These are phyloP conservation scores for Backusella circina DNA, from an alignment of 192 early-diverging fungal genomes.

Conservation along the genomic window DNA sequence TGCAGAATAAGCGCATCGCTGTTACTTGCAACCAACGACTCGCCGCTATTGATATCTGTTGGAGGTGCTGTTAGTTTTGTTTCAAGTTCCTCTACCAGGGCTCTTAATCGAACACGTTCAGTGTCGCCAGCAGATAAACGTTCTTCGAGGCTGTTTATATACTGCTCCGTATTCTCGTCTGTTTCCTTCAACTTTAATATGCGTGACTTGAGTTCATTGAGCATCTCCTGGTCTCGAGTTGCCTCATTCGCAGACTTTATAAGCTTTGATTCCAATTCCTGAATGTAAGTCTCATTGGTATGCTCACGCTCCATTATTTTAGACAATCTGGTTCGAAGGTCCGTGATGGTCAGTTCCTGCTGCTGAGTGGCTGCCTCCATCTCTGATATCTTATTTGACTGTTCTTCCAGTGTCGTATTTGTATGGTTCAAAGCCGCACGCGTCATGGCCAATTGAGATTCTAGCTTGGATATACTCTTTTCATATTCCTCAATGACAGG, in stretches of 20 bases:
- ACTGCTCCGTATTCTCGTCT: constrained; percentile 36
- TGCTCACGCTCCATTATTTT: constrained; percentile 43
- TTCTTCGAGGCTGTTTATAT: constrained; percentile 38
- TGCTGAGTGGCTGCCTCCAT: constrained; percentile 35
- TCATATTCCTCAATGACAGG: constrained; percentile 72
- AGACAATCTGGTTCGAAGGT: constrained; percentile 38
- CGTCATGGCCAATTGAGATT: constrained; percentile 53
- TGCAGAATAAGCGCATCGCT: constrained; percentile 8
- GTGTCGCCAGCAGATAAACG: constrained; percentile 20
- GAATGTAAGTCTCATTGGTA: constrained; percentile 50
- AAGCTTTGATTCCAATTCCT: constrained; percentile 34
- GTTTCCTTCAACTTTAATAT: constrained; percentile 51
- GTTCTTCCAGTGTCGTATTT: constrained; percentile 49
- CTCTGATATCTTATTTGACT: constrained; percentile 47
- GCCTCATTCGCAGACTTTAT: constrained; percentile 24
- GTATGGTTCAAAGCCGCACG: constrained; percentile 56
- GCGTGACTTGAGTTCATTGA: constrained; percentile 34
- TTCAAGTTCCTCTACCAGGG: constrained; percentile 19
- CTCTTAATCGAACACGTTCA: background rate
- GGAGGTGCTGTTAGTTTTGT: background rate
- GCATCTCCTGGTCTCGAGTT: constrained; percentile 28
- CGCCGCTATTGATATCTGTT: background rate
- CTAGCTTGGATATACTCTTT: constrained; percentile 57
- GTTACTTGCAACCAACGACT: background rate
- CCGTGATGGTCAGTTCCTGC: constrained; percentile 42